Base-by-base conservation (phyloP, 1,284 basidiomycete species). In the Mycena sp. region DNA sequence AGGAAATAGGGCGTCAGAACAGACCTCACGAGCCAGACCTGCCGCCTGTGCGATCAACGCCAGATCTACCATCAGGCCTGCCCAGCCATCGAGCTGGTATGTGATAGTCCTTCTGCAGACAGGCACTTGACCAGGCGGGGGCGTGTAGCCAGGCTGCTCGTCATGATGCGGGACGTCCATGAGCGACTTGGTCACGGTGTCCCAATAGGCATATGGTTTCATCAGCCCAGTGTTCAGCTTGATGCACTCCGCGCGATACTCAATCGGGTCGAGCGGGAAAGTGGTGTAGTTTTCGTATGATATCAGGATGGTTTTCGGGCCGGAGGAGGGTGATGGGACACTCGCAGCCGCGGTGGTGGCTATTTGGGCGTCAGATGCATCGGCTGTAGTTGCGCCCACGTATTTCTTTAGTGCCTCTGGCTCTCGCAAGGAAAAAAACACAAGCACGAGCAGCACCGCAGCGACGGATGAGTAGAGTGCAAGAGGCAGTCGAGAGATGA, bases 11-110 rank as follows among this genome's bases (percentile, higher is more conserved):
- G n/a, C 17, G 3, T n/a, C 30, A 23, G 30, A n/a, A 69, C 77
- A 23, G 67, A 89, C 89, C 79, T 90, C 86, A 65, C 84, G 80
- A 58, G 89, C 88, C 49, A 90, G 74, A 3, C 83, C 87, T 10
- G 89, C 88, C 37, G 81, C 81, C 73, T 90, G 89, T 3, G 87
- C 86, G 76, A 90, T 81, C 41, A 90, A 71, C 2, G 86, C 87
- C 59, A 91, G 72, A 69, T 91, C 89, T 37, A 85, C 85, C 21
- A 84, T 73, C 21, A 91, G 77, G 26, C 89, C 89, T 7, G 88
- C 85, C 50, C 82, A 76, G 6, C 88, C 88, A 70, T 88, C 87
- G 38, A 91, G 77, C 83, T 89, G 82, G 70, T 91, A 91, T 0
- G 89, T 91, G 67, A 91, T 85, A 0, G 86, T 88, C 60, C 81